Conservation (phyloP, 2,329 filamentous ascomycete species). For the Colletotrichum siamense region DNA sequence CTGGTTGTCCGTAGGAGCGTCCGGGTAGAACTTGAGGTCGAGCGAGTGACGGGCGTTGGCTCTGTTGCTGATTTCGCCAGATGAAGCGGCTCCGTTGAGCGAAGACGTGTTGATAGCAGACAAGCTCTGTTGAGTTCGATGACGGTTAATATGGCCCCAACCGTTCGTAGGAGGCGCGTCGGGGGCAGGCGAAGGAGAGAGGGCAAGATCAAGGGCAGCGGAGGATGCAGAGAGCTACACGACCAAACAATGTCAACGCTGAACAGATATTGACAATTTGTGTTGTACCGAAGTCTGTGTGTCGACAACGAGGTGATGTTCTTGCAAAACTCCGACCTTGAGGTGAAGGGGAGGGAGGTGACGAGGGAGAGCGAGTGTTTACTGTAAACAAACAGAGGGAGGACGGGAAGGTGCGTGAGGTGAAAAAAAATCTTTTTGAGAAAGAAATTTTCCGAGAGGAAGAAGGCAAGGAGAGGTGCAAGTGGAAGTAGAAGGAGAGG, state of each 20-base stretch:
- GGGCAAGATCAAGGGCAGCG: conserved; percentile 80
- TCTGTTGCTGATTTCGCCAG: conserved; percentile 51
- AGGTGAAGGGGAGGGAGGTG: background rate
- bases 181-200: conserved; percentile 69
- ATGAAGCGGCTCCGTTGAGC: conserved; percentile 41
- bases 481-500: background rate
- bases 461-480: background rate
- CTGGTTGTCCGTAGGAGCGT: conserved; percentile 44
- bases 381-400: background rate
- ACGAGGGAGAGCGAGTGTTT: background rate
- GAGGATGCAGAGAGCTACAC: conserved; percentile 80
- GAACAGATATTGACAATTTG: conserved; percentile 25
- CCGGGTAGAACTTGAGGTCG: conserved; percentile 57
- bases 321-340: conserved; percentile 9
- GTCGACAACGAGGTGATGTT: background rate
- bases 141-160: conserved; percentile 70
- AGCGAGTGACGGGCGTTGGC: conserved; percentile 63
- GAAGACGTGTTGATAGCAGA: conserved; percentile 49
- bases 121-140: conserved; percentile 69
- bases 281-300: background rate
- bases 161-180: conserved; percentile 54
- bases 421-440: background rate
- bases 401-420: background rate
- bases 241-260: conserved; percentile 34
- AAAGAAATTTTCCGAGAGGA: background rate